phyloP scores from a whole-genome alignment of 805 yeast species.

The Metschnikowia shivogae region DNA sequence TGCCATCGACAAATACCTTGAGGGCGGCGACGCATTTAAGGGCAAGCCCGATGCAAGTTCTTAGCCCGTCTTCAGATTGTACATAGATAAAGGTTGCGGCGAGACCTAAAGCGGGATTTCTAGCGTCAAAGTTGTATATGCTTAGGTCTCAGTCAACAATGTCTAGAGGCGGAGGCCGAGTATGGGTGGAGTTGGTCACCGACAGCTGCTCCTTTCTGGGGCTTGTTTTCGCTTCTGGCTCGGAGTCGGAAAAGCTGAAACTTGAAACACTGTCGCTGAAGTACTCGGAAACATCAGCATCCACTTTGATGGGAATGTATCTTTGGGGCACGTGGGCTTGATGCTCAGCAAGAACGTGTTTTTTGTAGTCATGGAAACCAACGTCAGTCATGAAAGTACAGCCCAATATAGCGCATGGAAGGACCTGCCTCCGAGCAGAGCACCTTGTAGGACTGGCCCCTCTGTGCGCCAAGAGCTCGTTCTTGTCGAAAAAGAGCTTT shows the following conservation, averaged over 20 bases:
- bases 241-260: slow-evolving; percentile 6
- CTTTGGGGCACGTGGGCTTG: neutral
- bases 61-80: neutral
- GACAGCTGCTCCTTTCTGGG: neutral
- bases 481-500: slow-evolving; percentile 11
- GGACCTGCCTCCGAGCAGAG: slow-evolving; percentile 28
- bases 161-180: neutral
- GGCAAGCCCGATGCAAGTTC: slow-evolving; percentile 22
- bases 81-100: no score
- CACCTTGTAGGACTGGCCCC: slow-evolving; percentile 18
- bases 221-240: neutral
- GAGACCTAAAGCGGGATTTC: no score
- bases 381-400: slow-evolving; percentile 38
- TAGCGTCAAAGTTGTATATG: no score
- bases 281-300: slow-evolving; percentile 5
- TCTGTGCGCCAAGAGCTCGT: slow-evolving; percentile 23
- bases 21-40: slow-evolving; percentile 41
- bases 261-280: slow-evolving; percentile 13
- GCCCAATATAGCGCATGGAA: slow-evolving; percentile 37
- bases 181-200: neutral
- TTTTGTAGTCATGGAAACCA: slow-evolving; percentile 8
- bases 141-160: neutral
- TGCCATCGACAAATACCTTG: slow-evolving; percentile 86
- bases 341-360: slow-evolving; percentile 9
- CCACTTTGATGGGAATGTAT: neutral